Percentiles rank a stretch among this genome's conserved stretches.
phyloP scores from a whole-genome alignment of 75 land plant species.

The Sequoiadendron giganteum region DNA sequence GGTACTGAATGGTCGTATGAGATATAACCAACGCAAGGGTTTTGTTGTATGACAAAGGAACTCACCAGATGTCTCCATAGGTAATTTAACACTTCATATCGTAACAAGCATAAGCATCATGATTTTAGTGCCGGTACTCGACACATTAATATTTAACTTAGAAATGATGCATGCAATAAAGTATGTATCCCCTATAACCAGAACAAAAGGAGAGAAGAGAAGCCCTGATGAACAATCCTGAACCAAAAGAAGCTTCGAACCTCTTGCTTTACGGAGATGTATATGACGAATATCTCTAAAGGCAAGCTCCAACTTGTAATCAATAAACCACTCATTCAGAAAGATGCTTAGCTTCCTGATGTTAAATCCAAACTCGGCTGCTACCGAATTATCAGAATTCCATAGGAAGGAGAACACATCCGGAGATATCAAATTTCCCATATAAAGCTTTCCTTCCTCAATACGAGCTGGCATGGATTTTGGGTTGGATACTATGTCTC shows the following conservation, averaged over 20 bases:
- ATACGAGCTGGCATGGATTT: conserved; percentile 12
- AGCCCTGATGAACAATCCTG: background rate
- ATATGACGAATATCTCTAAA: conserved; percentile 2
- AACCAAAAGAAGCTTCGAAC: background rate
- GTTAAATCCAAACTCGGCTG: background rate
- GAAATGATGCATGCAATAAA: no score
- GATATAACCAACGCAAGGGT: no score
- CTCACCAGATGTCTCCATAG: background rate
- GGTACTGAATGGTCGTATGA: no score
- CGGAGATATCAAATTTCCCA: background rate
- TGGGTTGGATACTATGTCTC: conserved; percentile 50
- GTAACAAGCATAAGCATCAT: background rate
- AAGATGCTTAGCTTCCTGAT: background rate
- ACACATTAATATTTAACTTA: background rate
- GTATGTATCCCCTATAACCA: background rate
- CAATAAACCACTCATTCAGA: background rate
- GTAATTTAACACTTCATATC: background rate
- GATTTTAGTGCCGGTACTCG: background rate
- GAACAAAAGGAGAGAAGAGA: background rate
- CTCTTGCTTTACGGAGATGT: background rate
- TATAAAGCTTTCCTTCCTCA: background rate
- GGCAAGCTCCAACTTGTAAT: background rate
- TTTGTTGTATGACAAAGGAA: background rate
- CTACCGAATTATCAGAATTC: background rate
- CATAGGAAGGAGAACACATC: background rate